These are phyloP conservation scores for Omphalotus olearius DNA, from an alignment of 1,284 basidiomycete species.

Conservation along the genomic window DNA sequence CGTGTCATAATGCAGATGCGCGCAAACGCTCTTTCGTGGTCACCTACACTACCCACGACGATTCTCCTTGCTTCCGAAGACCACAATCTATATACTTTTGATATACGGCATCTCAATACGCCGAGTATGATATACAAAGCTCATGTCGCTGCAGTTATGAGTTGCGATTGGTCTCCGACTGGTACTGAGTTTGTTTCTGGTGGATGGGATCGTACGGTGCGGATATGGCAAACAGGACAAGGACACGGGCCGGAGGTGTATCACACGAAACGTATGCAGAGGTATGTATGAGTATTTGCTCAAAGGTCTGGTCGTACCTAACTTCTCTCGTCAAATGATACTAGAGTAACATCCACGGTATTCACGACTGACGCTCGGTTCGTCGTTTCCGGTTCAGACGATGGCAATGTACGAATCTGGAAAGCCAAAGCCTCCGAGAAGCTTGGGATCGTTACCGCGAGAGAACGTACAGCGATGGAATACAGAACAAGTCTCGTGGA, in stretches of 20 bases:
- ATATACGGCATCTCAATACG: conserved; percentile 80
- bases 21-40: conserved; percentile 91
- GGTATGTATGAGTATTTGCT: conserved; percentile 39
- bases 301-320: conserved; percentile 20
- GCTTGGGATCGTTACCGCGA: conserved; percentile 87
- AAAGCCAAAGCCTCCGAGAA: conserved; percentile 93
- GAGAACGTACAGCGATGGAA: conserved; percentile 90
- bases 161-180: conserved; percentile 92
- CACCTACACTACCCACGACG: conserved; percentile 90
- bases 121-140: conserved; percentile 97
- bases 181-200: conserved; percentile 96
- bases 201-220: conserved; percentile 92
- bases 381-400: conserved; percentile 92
- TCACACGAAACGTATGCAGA: conserved; percentile 99
- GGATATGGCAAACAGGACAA: conserved; percentile 89
- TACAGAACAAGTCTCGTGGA: conserved; percentile 88
- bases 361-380: conserved; percentile 93
- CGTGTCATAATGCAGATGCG: conserved; percentile 91
- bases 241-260: conserved; percentile 89
- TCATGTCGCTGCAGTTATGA: conserved; percentile 94
- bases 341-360: conserved; percentile 65
- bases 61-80: conserved; percentile 95
- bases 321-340: conserved; percentile 13
- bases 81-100: conserved; percentile 98
- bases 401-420: conserved; percentile 97